Percentiles rank a stretch among this genome's conserved stretches.
phyloP scores from a whole-genome alignment of 305 asterid genomes.

The Ilex paraguariensis region DNA sequence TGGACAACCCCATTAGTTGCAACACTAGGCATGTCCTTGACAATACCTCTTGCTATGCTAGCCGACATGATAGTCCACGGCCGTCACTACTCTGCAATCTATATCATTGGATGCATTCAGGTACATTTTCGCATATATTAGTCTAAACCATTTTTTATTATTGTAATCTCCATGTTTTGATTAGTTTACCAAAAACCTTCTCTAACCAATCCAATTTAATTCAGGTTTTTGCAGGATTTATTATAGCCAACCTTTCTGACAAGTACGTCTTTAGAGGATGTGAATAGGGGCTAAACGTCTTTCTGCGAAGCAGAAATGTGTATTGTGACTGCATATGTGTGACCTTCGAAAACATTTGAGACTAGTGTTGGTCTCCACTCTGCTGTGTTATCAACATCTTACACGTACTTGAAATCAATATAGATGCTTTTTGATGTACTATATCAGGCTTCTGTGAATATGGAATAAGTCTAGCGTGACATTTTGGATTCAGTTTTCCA shows the following conservation, averaged over 20 bases:
- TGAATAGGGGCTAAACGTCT: neutral
- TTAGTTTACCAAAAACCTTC: neutral
- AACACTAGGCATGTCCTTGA: conserved; percentile 74
- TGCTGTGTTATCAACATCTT: too few species aligned
- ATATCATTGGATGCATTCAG: conserved; percentile 73
- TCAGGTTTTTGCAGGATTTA: conserved; percentile 77
- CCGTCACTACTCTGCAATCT: conserved; percentile 51
- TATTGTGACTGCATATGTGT: too few species aligned
- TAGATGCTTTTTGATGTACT: too few species aligned
- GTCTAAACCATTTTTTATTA: neutral
- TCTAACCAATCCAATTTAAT: neutral
- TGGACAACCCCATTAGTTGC: conserved; percentile 83
- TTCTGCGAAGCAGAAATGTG: too few species aligned
- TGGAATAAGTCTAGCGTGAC: too few species aligned
- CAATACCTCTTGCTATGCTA: conserved; percentile 75
- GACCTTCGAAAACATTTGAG: too few species aligned
- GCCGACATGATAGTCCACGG: conserved; percentile 78
- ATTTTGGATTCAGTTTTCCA: too few species aligned
- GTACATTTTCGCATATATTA: conserved; percentile 17
- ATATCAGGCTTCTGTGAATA: too few species aligned
- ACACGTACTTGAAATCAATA: too few species aligned
- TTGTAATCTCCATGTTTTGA: neutral
- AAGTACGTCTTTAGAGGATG: conserved; percentile 31
- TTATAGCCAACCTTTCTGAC: conserved; percentile 53
- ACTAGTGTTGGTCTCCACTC: too few species aligned